These are phyloP conservation scores for Solanum sitiens DNA, from an alignment of 257 asterid genomes.

Conservation along the genomic window DNA sequence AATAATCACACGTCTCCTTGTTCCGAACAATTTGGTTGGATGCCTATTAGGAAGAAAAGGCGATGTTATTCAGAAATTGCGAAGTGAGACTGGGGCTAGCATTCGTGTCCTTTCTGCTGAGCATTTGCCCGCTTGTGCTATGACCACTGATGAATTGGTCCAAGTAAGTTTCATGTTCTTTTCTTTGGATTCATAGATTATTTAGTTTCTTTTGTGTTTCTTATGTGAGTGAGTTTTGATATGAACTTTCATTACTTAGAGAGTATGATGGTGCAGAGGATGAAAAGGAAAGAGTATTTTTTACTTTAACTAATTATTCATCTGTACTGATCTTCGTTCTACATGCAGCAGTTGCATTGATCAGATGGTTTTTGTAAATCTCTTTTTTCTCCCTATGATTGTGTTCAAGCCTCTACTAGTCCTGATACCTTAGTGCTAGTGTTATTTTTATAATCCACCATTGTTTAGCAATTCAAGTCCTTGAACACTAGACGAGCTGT, in stretches of 20 bases:
- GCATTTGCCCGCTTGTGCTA: constrained; percentile 55
- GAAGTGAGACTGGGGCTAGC: constrained; percentile 73
- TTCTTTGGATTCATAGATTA: neutral
- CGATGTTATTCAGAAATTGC: constrained; percentile 75
- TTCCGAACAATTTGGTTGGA: constrained; percentile 54
- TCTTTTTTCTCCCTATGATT: neutral
- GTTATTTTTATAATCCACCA: neutral
- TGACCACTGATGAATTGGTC: constrained; percentile 55
- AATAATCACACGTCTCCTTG: constrained; percentile 65
- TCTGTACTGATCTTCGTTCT: neutral
- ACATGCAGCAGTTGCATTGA: neutral
- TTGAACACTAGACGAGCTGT: neutral
- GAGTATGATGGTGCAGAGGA: neutral
- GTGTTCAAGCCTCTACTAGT: neutral
- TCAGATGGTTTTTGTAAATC: neutral
- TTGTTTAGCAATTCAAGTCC: neutral
- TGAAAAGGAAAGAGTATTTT: neutral
- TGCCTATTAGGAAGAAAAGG: constrained; percentile 74
- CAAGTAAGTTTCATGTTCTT: constrained; percentile 34
- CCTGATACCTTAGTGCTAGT: neutral
- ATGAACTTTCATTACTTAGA: neutral
- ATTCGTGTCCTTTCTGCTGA: constrained; percentile 68
- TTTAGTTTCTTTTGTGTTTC: neutral
- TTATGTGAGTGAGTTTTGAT: neutral
- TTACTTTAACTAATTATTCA: neutral